phyloP scores from a whole-genome alignment of 345 rosid species.

The Corchorus olitorius region DNA sequence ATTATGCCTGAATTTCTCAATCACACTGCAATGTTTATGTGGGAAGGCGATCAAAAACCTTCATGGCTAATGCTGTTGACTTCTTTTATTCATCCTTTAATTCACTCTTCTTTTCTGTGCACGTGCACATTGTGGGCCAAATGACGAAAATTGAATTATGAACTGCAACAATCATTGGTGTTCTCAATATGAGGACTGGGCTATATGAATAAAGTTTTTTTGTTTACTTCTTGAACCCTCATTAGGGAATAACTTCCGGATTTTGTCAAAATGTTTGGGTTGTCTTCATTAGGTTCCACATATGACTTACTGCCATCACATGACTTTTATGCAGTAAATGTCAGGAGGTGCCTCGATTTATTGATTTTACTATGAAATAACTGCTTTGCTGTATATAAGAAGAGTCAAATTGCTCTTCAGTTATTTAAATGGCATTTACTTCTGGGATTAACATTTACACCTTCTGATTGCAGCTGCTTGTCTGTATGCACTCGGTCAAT shows the following conservation, averaged over 20 bases:
- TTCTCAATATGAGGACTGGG: background rate
- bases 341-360: background rate
- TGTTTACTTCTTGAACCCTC: background rate
- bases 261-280: constrained; percentile 5
- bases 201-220: background rate
- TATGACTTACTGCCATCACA: background rate
- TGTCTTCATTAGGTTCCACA: background rate
- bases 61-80: constrained; percentile 1
- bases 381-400: background rate
- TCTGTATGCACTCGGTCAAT: constrained; percentile 81
- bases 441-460: constrained; percentile 7
- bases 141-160: background rate
- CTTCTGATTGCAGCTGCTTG: constrained; percentile 59
- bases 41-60: background rate
- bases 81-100: background rate
- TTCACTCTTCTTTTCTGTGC: background rate
- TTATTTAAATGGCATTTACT: background rate
- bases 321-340: background rate
- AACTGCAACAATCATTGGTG: background rate
- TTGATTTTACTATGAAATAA: background rate
- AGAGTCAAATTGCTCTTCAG: constrained; percentile 12
- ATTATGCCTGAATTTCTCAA: background rate
- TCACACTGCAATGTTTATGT: background rate
- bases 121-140: background rate
- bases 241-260: background rate